Base-by-base conservation (phyloP, 2,329 filamentous ascomycete species). In the Aspergillus proliferans region DNA sequence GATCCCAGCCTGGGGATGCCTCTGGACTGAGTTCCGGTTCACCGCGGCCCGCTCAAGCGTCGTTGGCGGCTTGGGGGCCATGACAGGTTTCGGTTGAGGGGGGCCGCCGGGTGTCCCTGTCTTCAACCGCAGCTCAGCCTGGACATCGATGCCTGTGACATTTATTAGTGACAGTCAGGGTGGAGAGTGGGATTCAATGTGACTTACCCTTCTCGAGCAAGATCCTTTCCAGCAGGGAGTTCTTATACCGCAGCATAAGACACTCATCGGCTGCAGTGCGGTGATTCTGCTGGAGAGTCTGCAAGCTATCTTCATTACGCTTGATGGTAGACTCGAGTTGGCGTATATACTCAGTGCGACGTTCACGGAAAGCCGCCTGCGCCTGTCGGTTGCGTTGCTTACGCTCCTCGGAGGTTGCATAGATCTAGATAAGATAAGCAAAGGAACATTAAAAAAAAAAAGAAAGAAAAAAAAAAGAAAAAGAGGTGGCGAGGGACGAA, bases 331-430 rank as follows among this genome's bases (percentile, higher is more conserved):
- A 89, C 74, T 98, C 93, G 22, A 98, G 81, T 71, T 98, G 93
- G 76, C 97, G 97, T 76, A 98, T 98, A 71, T 98, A 98, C 76
- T 98, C 93, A 48, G 92, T 97, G 51, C 93, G 85, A 58, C 93
- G 86, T 74, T 98, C 93, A 60, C 93, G 86, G 65, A 98, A 98
- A 50, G 93, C 93, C 48, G 93, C 93, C 73, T 98, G 93, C 43
- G 93, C 93, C 75, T 97, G 93, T 60, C 93, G 80, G 68, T 98
- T 98, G 57, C 93, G 84, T 74, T 97, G 93, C 76, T 98, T 97
- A 64, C 93, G 85, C 73, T 98, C 93, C 71, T 98, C 93, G 9
- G 93, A 97, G 33, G 93, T 98, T 47, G 93, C 93, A 79, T 98
- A 98, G 56, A 96, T 96, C 92, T 96, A 57, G 43, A 15, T n/a